Percentiles rank a stretch among this genome's conserved stretches.
phyloP scores from a whole-genome alignment of 2,329 filamentous ascomycete species.

The Endoconidiophora polonica region DNA sequence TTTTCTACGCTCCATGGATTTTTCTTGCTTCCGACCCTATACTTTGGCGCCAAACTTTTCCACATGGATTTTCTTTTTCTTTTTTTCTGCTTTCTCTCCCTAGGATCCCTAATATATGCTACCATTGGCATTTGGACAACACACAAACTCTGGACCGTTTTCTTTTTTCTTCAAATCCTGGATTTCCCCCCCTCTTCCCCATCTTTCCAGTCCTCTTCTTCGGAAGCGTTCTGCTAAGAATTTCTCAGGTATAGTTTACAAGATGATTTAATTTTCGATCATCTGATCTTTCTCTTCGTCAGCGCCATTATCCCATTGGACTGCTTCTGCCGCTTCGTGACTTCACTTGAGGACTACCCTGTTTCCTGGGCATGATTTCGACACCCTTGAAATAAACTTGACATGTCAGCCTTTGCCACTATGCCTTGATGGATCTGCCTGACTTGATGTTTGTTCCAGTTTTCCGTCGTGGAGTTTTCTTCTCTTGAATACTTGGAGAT shows the following conservation, averaged over 20 bases:
- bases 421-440: background rate
- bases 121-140: background rate
- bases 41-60: conserved; percentile 1
- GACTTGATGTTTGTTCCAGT: background rate
- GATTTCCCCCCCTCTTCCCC: background rate
- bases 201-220: background rate
- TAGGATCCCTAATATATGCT: background rate
- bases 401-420: background rate
- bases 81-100: background rate
- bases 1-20: background rate
- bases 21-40: background rate
- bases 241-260: background rate
- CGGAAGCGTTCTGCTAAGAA: no score
- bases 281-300: conserved; percentile 2
- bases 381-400: no score
- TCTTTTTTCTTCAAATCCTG: conserved; percentile 1
- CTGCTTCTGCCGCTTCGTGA: background rate
- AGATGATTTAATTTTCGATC: conserved; percentile 8
- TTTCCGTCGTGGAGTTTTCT: background rate
- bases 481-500: background rate
- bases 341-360: background rate
- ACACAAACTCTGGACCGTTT: conserved; percentile 9
- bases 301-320: background rate
- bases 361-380: background rate
- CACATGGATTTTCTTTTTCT: conserved; percentile 1